A percentile compares a stretch with the other conserved stretches of the same genome.
phyloP scores from a whole-genome alignment of 495 filamentous ascomycete species.

The Staphylotrichum tortipilum region DNA sequence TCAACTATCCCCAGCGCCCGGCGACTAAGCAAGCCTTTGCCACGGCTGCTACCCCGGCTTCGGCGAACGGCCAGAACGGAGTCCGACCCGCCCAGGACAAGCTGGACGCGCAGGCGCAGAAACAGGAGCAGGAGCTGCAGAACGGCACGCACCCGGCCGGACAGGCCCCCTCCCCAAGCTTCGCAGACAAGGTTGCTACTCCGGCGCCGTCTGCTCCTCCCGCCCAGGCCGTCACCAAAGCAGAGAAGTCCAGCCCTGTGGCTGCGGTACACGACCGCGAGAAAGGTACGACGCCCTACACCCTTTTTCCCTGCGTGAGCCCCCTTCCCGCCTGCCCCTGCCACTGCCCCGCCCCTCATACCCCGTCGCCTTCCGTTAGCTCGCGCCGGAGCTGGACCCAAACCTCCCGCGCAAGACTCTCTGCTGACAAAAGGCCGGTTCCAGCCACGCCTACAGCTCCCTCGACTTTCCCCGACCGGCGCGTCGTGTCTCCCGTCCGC shows the following conservation, averaged over 20 bases:
- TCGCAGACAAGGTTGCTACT: not conserved
- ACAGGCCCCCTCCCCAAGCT: not conserved
- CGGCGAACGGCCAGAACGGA: not conserved
- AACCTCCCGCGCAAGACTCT: not conserved
- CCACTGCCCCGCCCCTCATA: not conserved
- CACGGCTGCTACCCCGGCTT: conserved; percentile 2
- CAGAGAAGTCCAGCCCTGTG: not conserved
- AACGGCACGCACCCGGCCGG: not conserved
- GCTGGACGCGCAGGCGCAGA: not conserved
- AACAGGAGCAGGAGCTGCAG: not conserved
- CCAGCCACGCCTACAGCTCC: conserved; percentile 12
- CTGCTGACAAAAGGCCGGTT: conserved; percentile 5
- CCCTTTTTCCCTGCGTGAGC: not conserved
- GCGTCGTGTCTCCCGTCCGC: conserved; percentile 3
- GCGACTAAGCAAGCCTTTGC: conserved; percentile 6
- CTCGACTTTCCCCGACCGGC: not conserved
- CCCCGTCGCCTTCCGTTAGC: not conserved
- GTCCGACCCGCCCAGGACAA: conserved; percentile 2
- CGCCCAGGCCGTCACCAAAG: not conserved
- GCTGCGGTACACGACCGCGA: not conserved
- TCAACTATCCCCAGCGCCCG: conserved; percentile 24
- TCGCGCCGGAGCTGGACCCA: not conserved
- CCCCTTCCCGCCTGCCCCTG: not conserved
- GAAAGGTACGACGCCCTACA: conserved; percentile 11
- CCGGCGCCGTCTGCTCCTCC: conserved; percentile 5